Evolutionary conservation across 208 protist genomes (phyloP), one percentile per base, ranked within the genome.

Genomic region (Crithidia expoeki): DNA sequence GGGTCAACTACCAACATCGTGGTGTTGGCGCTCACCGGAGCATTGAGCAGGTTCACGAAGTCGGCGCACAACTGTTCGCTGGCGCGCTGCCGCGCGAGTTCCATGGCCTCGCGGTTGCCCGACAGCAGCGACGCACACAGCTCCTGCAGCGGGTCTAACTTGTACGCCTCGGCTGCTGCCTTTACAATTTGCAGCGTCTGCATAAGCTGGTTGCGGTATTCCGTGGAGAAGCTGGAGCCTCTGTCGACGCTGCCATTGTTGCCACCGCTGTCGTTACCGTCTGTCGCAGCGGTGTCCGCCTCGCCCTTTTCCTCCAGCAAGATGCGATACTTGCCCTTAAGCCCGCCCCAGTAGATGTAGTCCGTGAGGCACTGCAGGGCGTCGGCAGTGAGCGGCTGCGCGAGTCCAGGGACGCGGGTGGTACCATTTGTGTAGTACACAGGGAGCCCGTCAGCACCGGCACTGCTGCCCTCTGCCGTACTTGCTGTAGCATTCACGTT

Each of bases 1-100:
- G 89, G 89, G 57, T 95, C 89, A 6, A 89, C 74, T 47, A 93
- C 91, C 49, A 95, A 62, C 58, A 93, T 83, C 2, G 89, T 95
- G n/a, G 79, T 74, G 38, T 83, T 95, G 27, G 85, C 80, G 12
- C 52, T 73, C 30, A 34, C 36, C 12, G 68, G 47, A 38, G 64
- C n/a, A 28, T 68, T 60, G 11, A 90, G 67, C 50, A 93, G 42
- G n/a, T 55, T 66, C 3, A 81, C 56, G 33, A 95, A 67, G 68
- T 95, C 89, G 3, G n/a, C 49, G 14, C 81, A 79, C 28, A 94
- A 72, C 42, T 78, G 63, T 34, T 68, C 74, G 6, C 74, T 64
- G 63, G 86, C 85, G 25, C 25, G 58, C 52, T 79, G 68, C 23
- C 77, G 79, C 32, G 86, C 83, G 25, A 68, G 12, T 12, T 59